phyloP scores from a whole-genome alignment of 75 land plant genomes.

The Gnetum montanum region DNA sequence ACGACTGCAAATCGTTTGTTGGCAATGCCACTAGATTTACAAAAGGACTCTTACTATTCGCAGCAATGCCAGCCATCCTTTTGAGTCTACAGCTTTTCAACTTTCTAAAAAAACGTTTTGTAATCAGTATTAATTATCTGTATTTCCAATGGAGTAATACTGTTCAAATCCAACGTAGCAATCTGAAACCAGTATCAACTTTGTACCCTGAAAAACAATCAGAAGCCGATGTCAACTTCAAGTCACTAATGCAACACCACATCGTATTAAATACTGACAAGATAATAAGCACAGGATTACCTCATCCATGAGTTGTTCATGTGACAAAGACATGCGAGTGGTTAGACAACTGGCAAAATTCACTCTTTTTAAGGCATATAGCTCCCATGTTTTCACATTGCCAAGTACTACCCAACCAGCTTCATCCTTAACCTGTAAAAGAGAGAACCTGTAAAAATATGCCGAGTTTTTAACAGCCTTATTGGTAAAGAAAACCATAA shows the following conservation, averaged over 20 bases:
- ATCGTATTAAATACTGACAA: no score
- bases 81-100: no score
- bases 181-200: conserved; percentile 75
- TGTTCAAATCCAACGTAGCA: conserved; percentile 90
- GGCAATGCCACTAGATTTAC: no score
- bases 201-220: conserved; percentile 51
- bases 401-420: conserved; percentile 95
- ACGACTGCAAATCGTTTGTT: no score
- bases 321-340: conserved; percentile 53
- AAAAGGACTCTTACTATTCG: no score
- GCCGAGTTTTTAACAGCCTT: no score
- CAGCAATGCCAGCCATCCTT: no score
- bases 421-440: conserved; percentile 79
- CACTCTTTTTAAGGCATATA: conserved; percentile 79
- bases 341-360: conserved; percentile 46
- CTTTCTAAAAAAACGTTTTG: no score
- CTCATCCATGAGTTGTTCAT: conserved; percentile 15
- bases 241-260: no score
- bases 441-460: no score
- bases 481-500: background rate
- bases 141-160: conserved; percentile 24
- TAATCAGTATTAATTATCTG: no score
- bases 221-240: background rate
- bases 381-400: conserved; percentile 57
- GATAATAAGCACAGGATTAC: no score